A percentile compares a stretch with the other conserved stretches of the same genome.
These are phyloP conservation scores for Thalassiosira mediterranea DNA, from an alignment of 352 stramenopile genomes.

Conservation along the genomic window DNA sequence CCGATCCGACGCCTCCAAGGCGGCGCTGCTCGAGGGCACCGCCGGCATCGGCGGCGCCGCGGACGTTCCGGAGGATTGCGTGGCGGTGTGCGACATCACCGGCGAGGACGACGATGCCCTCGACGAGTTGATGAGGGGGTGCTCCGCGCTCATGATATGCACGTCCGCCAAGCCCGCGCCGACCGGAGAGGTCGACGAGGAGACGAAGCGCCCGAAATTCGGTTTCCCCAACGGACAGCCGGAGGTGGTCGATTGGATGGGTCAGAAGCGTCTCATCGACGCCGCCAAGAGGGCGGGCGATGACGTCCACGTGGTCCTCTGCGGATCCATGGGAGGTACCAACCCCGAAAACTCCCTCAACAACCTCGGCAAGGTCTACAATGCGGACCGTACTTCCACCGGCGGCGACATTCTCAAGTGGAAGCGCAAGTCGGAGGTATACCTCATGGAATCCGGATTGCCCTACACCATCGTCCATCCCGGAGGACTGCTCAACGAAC, in stretches of 20 bases:
- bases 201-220: constrained; percentile 58
- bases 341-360: constrained; percentile 81
- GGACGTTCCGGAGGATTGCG: constrained; percentile 41
- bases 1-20: constrained; percentile 58
- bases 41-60: constrained; percentile 21
- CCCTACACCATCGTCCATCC: constrained; percentile 87
- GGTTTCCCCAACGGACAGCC: constrained; percentile 62
- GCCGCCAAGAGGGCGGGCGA: constrained; percentile 59
- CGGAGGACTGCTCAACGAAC: constrained; percentile 81
- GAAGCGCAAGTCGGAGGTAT: constrained; percentile 85
- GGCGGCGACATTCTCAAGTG: constrained; percentile 86
- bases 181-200: constrained; percentile 44
- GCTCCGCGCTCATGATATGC: constrained; percentile 74
- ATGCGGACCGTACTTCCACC: constrained; percentile 54
- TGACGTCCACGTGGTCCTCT: constrained; percentile 74
- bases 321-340: constrained; percentile 72
- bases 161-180: constrained; percentile 79
- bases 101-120: constrained; percentile 35
- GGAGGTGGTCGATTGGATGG: constrained; percentile 65
- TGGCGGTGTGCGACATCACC: constrained; percentile 69
- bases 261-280: constrained; percentile 82
- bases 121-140: constrained; percentile 59
- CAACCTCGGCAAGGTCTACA: constrained; percentile 80
- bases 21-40: constrained; percentile 62
- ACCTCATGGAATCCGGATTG: constrained; percentile 71